Conservation (phyloP, 2,329 filamentous ascomycete species). For the Penicillium sp. region DNA sequence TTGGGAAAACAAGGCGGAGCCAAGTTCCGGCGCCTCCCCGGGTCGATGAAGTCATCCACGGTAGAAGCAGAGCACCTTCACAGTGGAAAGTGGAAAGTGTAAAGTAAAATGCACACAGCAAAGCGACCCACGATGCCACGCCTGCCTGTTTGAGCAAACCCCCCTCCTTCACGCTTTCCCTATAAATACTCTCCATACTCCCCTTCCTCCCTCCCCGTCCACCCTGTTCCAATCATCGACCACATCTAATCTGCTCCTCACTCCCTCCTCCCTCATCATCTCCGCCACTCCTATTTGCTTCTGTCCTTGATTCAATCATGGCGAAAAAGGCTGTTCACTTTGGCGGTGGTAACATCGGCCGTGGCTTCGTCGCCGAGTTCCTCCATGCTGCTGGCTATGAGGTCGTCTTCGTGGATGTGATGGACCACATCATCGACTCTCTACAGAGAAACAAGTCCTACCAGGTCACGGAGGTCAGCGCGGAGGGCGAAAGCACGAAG, state of each 20-base stretch:
- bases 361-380: slow-evolving; percentile 87
- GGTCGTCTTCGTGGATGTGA: slow-evolving; percentile 94
- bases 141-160: neutral
- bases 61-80: neutral
- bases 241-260: slow-evolving; percentile 5
- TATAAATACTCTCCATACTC: neutral
- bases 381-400: slow-evolving; percentile 94
- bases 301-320: slow-evolving; percentile 32
- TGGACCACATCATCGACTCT: slow-evolving; percentile 77
- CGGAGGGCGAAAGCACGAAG: slow-evolving; percentile 78
- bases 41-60: slow-evolving; percentile 30
- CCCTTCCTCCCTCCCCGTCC: neutral
- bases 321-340: slow-evolving; percentile 79
- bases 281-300: neutral
- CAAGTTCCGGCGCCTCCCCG: slow-evolving; percentile 18
- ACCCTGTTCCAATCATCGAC: neutral
- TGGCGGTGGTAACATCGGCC: slow-evolving; percentile 83
- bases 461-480: slow-evolving; percentile 89
- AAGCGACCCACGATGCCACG: neutral
- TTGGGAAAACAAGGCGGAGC: slow-evolving; percentile 28
- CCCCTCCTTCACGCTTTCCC: neutral
- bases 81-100: too few species aligned
- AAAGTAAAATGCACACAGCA: too few species aligned
- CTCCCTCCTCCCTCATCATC: slow-evolving; percentile 7
- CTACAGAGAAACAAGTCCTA: slow-evolving; percentile 79